Percentiles rank a stretch among this genome's conserved stretches.
These are phyloP conservation scores for Phaeoacremonium minimum DNA, from an alignment of 2,329 filamentous ascomycete genomes.

Conservation along the genomic window DNA sequence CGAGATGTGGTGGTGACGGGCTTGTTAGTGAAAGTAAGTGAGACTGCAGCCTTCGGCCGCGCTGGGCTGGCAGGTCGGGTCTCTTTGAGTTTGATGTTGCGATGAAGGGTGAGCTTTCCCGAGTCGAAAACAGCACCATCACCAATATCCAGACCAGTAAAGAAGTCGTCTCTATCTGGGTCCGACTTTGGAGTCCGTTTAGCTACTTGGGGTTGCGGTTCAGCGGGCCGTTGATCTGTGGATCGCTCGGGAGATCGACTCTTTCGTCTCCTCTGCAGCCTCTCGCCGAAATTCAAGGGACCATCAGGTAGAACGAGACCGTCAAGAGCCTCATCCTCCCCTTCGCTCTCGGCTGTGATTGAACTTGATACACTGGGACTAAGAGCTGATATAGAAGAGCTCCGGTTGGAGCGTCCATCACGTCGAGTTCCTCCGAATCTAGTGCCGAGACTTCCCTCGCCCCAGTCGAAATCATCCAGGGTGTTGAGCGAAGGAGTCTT, in stretches of 20 bases:
- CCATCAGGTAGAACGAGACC: conserved; percentile 83
- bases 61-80: conserved; percentile 64
- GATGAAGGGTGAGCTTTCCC: conserved; percentile 78
- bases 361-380: conserved; percentile 92
- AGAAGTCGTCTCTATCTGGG: conserved; percentile 68
- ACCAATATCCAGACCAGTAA: conserved; percentile 82
- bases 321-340: conserved; percentile 88
- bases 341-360: conserved; percentile 85
- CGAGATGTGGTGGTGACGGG: conserved; percentile 56
- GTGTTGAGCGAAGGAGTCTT: conserved; percentile 55
- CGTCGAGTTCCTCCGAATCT: conserved; percentile 82
- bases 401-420: conserved; percentile 74
- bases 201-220: conserved; percentile 14
- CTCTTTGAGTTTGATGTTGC: conserved; percentile 85
- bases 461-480: conserved; percentile 84
- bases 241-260: conserved; percentile 51
- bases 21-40: conserved; percentile 88
- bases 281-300: conserved; percentile 76
- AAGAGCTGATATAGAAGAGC: conserved; percentile 82
- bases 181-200: conserved; percentile 24
- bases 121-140: conserved; percentile 78
- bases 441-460: conserved; percentile 87
- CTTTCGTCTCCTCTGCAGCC: conserved; percentile 67
- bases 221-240: conserved; percentile 25
- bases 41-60: conserved; percentile 71